Conservation (phyloP, 192 early-diverging fungal species). For the Cladochytrium replicatum region DNA sequence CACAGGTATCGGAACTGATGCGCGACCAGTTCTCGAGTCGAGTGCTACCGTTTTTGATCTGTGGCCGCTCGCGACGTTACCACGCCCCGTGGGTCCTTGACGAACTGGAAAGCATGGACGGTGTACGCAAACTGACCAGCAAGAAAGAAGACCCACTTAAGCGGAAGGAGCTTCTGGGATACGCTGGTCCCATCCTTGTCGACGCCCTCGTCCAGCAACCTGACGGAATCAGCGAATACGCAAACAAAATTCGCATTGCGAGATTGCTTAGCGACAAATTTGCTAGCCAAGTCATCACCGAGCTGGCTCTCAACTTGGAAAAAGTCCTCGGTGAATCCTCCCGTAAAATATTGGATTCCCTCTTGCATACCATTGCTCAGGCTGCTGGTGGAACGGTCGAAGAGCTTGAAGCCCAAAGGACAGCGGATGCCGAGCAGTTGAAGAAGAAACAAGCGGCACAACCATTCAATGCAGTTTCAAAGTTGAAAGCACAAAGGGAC, state of each 20-base stretch:
- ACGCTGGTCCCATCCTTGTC: slow-evolving; percentile 51
- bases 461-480: slow-evolving; percentile 45
- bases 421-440: slow-evolving; percentile 22
- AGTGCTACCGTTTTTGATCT: slow-evolving; percentile 70
- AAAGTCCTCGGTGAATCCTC: no score
- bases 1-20: slow-evolving; percentile 57
- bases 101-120: slow-evolving; percentile 58
- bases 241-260: no score
- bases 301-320: no score
- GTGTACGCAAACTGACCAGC: slow-evolving; percentile 50
- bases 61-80: slow-evolving; percentile 64
- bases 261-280: no score
- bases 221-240: no score
- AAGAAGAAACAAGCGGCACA: slow-evolving; percentile 20
- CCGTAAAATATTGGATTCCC: no score
- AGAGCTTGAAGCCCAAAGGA: slow-evolving; percentile 17
- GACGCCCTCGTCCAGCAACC: slow-evolving; percentile 42
- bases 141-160: slow-evolving; percentile 75
- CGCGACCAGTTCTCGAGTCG: slow-evolving; percentile 68
- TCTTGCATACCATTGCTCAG: slow-evolving; percentile 14
- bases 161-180: slow-evolving; percentile 56
- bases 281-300: no score
- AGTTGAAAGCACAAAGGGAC: slow-evolving; percentile 35
- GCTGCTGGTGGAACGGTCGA: slow-evolving; percentile 12
- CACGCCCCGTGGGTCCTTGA: slow-evolving; percentile 61